Evolutionary conservation across 2,329 filamentous ascomycete genomes (phyloP).

Genomic region (Tolypocladium guangdongense): DNA sequence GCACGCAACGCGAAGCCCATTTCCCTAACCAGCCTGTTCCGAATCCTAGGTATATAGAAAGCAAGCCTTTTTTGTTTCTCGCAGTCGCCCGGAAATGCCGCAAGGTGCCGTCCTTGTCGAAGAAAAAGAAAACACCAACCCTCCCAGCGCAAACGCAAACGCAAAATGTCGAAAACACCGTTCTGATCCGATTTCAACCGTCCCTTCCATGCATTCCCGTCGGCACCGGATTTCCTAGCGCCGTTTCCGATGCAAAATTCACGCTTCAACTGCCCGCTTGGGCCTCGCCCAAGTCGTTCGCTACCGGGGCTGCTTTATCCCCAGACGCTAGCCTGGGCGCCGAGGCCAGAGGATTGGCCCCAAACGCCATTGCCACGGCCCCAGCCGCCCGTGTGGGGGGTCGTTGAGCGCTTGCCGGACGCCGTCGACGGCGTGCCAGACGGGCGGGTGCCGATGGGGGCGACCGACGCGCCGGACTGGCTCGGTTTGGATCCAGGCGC

Average conservation of each 20-base stretch:
- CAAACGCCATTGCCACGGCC: conserved; percentile 72
- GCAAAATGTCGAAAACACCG: conserved; percentile 8
- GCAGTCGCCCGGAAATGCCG: conserved; percentile 11
- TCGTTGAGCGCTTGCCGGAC: conserved; percentile 70
- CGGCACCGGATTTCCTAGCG: conserved; percentile 5
- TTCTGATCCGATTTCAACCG: background rate
- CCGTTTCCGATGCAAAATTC: conserved; percentile 13
- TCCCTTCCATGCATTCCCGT: conserved; percentile 1
- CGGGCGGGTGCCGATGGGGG: conserved; percentile 88
- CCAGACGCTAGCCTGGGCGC: conserved; percentile 90
- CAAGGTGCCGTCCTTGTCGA: conserved; percentile 4
- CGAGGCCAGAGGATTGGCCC: conserved; percentile 71
- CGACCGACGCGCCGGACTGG: conserved; percentile 55
- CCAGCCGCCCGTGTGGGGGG: conserved; percentile 74
- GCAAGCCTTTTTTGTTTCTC: conserved; percentile 5
- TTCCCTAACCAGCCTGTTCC: conserved; percentile 6
- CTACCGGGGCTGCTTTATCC: conserved; percentile 40
- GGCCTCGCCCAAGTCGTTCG: background rate
- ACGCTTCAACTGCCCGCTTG: background rate
- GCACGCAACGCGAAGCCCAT: conserved; percentile 3
- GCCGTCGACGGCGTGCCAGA: conserved; percentile 41
- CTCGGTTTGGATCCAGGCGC: conserved; percentile 41
- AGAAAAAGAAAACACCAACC: conserved; percentile 2
- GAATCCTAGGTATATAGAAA: conserved; percentile 11
- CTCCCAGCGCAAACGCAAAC: conserved; percentile 3